Evolutionary conservation across 164 flowering plant genomes (phyloP), one percentile per base, ranked within the genome.

Genomic region (Magnolia changhungtana): DNA sequence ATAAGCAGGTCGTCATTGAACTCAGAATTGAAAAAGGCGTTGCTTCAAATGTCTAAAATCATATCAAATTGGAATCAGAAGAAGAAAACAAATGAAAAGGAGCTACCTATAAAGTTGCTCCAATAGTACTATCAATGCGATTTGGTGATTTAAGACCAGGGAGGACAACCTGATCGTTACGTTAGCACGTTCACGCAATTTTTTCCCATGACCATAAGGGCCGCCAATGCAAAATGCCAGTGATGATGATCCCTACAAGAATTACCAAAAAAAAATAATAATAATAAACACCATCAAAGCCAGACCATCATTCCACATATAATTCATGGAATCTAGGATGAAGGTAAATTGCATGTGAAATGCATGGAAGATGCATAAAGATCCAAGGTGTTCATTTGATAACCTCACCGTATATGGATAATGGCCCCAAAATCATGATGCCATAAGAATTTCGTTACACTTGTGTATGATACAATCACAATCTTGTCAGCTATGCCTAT

Each of bases 201-300:
- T 82, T 67, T 14, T 77, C 63, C 98, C 98, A 84, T 92, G 98
- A 65, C 98, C 97, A 86, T 92, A 89, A 63, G 98, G 92, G 75
- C 96, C 98, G 75, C 98, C 98, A 64, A 94, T 90, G 85, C 97
- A 91, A 80, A 94, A 94, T 61, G 86, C 77, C 81, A 94, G 76
- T 80, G 89, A 83, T 75, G 92, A 85, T 80, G 94, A 90, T 71
- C 96, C 96, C 95, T 92, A 59, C 65, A 76, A 74, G 67, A 23
- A 52, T 13, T 74, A 67, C 37, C 52, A 66, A n/a, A 4, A 19
- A 68, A 18, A 31, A 68, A 29, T n/a, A n/a, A n/a, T n/a, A 29
- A 6, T 8, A 68, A 4, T 0, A 24, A 67, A 27, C 45, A 2
- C 29, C 29, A 27, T 27, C 29, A 27, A 31, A 29, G 7, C 13